Evolutionary conservation across 2,329 filamentous ascomycete genomes (phyloP), one percentile per base, ranked within the genome.

Genomic region (Periglandula ipomoeae): DNA sequence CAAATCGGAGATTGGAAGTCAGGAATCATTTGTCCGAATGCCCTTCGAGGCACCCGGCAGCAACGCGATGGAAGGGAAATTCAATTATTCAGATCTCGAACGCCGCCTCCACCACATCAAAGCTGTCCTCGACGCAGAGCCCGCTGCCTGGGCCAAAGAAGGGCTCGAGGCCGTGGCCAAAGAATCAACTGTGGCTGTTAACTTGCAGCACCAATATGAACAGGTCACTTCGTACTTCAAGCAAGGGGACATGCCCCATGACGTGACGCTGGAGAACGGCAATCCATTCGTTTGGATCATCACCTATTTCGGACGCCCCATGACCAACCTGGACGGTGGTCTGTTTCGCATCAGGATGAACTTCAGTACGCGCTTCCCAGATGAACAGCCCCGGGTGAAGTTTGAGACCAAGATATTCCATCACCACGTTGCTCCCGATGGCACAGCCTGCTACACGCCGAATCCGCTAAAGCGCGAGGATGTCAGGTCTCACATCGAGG

Each of bases 301-400:
- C 51, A 93, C 88, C 1, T 90, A 95, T 63, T 94, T 96, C 62
- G 93, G 93, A 23, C 80, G 84, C 48, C 88, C 89, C 1, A 94
- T 93, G 85, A 95, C 89, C 5, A 89, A 95, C 56, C 78, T 97
- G 2, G 91, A 97, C 58, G 91, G 90, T 15, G 89, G 91, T 2
- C 78, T 97, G 52, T 91, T 97, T 70, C 81, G 80, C 52, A 84
- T 96, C 64, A 84, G 76, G 58, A 74, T 97, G 48, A 75, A 74
- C 59, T 84, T 97, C 59, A 95, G 89, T 58, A 84, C 88, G 5
- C 79, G 81, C 5, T 97, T 96, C 60, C 93, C 93, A 0, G 81
- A 87, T 37, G 87, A 94, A 57, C 88, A 95, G 58, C 93, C 91
- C 22, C 82, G 91, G 30, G 85, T 90, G 48, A 82, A 76, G 53